A percentile compares a stretch with the other conserved stretches of the same genome.
These are phyloP conservation scores for Hippophae gyantsensis DNA, from an alignment of 306 rosid genomes.

Conservation along the genomic window DNA sequence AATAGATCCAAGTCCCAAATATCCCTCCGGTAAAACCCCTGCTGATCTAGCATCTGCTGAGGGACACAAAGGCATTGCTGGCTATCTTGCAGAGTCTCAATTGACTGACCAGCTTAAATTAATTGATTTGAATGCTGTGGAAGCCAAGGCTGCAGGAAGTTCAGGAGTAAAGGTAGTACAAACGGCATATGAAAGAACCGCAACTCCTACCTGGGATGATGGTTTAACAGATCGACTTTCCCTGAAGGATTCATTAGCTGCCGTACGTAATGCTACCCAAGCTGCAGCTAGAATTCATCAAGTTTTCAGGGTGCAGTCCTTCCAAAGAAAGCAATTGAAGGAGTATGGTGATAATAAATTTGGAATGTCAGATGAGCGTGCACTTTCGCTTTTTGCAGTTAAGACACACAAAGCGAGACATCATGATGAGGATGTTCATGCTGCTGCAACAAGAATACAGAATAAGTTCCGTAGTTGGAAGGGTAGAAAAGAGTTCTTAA, in stretches of 20 bases:
- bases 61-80: conserved; percentile 91
- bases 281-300: conserved; percentile 83
- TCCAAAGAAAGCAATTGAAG: conserved; percentile 64
- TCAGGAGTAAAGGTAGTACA: conserved; percentile 35
- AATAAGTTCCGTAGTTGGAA: conserved; percentile 78
- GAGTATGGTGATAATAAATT: conserved; percentile 33
- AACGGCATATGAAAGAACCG: conserved; percentile 28
- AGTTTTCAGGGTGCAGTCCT: conserved; percentile 72
- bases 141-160: conserved; percentile 26
- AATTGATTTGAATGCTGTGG: conserved; percentile 42
- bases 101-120: conserved; percentile 46
- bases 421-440: conserved; percentile 42
- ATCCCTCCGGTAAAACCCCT: conserved; percentile 65
- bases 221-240: conserved; percentile 36
- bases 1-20: conserved; percentile 61
- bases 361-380: conserved; percentile 48
- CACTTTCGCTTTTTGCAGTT: conserved; percentile 40
- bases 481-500: conserved; percentile 66
- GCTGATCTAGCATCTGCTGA: conserved; percentile 72
- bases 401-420: conserved; percentile 37
- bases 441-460: conserved; percentile 73
- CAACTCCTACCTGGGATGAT: conserved; percentile 24
- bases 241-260: conserved; percentile 74
- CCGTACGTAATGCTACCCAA: conserved; percentile 73
- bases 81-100: conserved; percentile 67